phyloP scores from a whole-genome alignment of 2,329 filamentous ascomycete species.

The Parafenestella ontariensis region DNA sequence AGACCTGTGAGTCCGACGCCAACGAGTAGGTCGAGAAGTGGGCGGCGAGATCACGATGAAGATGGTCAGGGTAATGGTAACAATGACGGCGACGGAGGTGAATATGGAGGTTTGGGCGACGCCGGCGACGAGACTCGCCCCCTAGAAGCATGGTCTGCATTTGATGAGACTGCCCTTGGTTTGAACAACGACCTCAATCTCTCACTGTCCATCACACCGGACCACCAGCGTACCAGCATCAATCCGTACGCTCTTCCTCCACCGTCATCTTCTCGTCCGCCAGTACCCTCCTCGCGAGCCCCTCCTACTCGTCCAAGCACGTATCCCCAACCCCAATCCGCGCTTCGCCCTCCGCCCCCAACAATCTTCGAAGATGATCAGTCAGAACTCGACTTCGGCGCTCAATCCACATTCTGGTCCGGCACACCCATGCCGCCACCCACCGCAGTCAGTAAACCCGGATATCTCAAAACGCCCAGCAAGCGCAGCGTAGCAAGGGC shows the following conservation, averaged over 20 bases:
- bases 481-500: conserved; percentile 47
- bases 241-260: conserved; percentile 5
- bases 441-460: conserved; percentile 26
- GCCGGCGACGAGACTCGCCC: conserved; percentile 39
- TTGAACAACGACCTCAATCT: conserved; percentile 39
- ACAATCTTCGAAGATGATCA: conserved; percentile 30
- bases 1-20: conserved; percentile 34
- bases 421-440: conserved; percentile 33
- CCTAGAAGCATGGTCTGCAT: conserved; percentile 49
- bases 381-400: conserved; percentile 14
- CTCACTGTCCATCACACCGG: conserved; percentile 36
- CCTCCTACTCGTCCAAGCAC: conserved; percentile 20
- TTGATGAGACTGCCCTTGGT: conserved; percentile 44
- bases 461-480: conserved; percentile 58
- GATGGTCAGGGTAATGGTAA: conserved; percentile 1
- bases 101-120: conserved; percentile 5
- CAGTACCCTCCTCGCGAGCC: conserved; percentile 4
- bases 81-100: neutral
- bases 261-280: neutral
- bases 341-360: conserved; percentile 17
- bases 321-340: conserved; percentile 23
- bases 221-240: conserved; percentile 15
- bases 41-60: conserved; percentile 11
- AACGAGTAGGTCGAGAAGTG: conserved; percentile 18
- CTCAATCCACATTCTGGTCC: conserved; percentile 33